Base-by-base conservation (phyloP, 805 yeast genomes). In the Groenewaldozyma salmanticensis region DNA sequence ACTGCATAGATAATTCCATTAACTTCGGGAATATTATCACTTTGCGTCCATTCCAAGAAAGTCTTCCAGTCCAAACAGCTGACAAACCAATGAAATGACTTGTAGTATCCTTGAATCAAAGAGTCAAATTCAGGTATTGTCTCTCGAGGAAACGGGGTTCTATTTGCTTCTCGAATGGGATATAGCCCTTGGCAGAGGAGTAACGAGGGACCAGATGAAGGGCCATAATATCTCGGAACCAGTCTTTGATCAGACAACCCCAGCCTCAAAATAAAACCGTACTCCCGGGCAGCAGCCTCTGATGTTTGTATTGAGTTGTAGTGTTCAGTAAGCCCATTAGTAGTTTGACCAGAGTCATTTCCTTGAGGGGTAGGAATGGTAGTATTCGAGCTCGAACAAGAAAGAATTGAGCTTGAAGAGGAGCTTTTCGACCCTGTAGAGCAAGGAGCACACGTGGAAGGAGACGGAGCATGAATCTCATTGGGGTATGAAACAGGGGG, bases 121-220 rank as follows among this genome's bases (percentile, higher is more conserved):
- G 29, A 38, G 5, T 42, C 43, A 16, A 47, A 22, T 13, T 38
- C 40, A n/a, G 45, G 45, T 18, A 47, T 38, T 18, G 43, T 31
- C 11, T 47, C 44, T 7, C 24, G 27, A 13, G 51, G 51, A 37
- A 47, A 47, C 17, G 29, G 20, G 17, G 31, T 17, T 13, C 32
- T 32, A 31, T 21, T 21, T 27, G 32, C 44, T 15, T 44, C 40
- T 1, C 40, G 27, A 13, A 39, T 31, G 13, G 13, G 15, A 15
- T 27, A 35, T 13, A 37, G 42, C 4, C 39, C 42, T 9, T 42
- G 40, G 33, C 49, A 47, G 6, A 47, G 33, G 16, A 47, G 38
- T 15, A 47, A 38, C 29, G 48, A 35, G 1, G 51, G 51, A 3
- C 51, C 51, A 15, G 46, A 42, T 21, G 46, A 40, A 6, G 51